A percentile compares a stretch with the other conserved stretches of the same genome.
Evolutionary conservation across 129 eudicot species (phyloP).

Genomic region (Chrysanthemum seticuspe): DNA sequence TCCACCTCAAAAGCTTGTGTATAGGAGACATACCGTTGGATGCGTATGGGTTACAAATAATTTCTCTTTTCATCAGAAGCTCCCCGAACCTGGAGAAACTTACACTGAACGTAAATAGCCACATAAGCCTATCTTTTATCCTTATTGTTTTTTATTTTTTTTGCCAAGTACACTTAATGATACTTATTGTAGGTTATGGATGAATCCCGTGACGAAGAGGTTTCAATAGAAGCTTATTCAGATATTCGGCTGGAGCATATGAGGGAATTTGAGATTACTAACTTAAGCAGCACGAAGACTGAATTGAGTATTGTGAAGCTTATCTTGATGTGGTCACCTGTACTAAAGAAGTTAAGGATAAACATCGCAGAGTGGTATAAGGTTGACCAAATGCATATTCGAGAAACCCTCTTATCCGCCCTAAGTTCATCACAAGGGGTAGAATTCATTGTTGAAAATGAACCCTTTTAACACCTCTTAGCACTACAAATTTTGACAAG

Average conservation of each 20-base stretch:
- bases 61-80: background rate
- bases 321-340: background rate
- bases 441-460: too few species aligned
- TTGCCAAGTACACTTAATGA: background rate
- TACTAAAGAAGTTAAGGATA: background rate
- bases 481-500: too few species aligned
- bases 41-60: background rate
- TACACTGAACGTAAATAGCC: background rate
- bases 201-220: background rate
- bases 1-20: too few species aligned
- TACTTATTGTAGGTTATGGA: background rate
- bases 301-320: background rate
- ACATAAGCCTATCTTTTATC: background rate
- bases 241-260: constrained; percentile 9
- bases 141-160: background rate
- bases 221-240: background rate
- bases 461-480: too few species aligned
- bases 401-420: too few species aligned
- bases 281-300: background rate
- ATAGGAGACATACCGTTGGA: too few species aligned
- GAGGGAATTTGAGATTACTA: background rate
- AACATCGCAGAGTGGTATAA: too few species aligned
- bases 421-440: too few species aligned
- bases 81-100: constrained; percentile 1
- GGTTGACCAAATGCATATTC: too few species aligned